Evolutionary conservation across 306 rosid species (phyloP).

Genomic region (Aeschynomene evenia): DNA sequence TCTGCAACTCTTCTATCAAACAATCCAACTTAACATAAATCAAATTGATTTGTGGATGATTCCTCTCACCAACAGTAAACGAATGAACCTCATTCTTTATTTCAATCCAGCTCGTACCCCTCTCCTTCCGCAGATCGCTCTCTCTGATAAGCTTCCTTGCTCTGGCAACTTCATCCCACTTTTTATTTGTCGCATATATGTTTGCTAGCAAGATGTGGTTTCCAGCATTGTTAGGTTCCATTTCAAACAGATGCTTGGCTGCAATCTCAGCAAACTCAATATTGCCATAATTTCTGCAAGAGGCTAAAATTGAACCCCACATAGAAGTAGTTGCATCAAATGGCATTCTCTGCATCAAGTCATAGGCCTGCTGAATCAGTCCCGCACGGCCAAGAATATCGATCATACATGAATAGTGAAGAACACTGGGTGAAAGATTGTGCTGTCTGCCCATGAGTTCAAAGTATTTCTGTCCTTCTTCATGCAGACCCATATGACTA

Average conservation of each 20-base stretch:
- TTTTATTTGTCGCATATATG: slow-evolving; percentile 65
- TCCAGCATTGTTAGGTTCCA: slow-evolving; percentile 87
- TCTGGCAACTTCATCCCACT: slow-evolving; percentile 83
- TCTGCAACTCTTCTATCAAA: slow-evolving; percentile 60
- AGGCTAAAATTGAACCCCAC: slow-evolving; percentile 89
- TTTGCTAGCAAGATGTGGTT: slow-evolving; percentile 76
- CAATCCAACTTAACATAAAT: slow-evolving; percentile 59
- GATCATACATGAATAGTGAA: slow-evolving; percentile 78
- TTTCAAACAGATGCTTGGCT: slow-evolving; percentile 63
- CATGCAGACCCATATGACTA: slow-evolving; percentile 75
- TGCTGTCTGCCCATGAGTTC: slow-evolving; percentile 61
- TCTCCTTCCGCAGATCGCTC: slow-evolving; percentile 68
- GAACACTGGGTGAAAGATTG: slow-evolving; percentile 56
- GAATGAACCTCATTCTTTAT: slow-evolving; percentile 64
- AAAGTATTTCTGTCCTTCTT: slow-evolving; percentile 65
- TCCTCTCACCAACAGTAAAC: slow-evolving; percentile 77
- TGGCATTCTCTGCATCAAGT: slow-evolving; percentile 59
- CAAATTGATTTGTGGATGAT: slow-evolving; percentile 53
- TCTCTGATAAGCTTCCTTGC: slow-evolving; percentile 70
- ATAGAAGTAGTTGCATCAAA: slow-evolving; percentile 66
- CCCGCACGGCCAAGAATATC: slow-evolving; percentile 83
- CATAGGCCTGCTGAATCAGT: slow-evolving; percentile 52
- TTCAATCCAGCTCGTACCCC: slow-evolving; percentile 87
- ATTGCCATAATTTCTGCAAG: slow-evolving; percentile 65
- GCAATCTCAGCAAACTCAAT: slow-evolving; percentile 77